These are phyloP conservation scores for Phytopythium helicoides DNA, from an alignment of 352 stramenopile species.

Conservation along the genomic window DNA sequence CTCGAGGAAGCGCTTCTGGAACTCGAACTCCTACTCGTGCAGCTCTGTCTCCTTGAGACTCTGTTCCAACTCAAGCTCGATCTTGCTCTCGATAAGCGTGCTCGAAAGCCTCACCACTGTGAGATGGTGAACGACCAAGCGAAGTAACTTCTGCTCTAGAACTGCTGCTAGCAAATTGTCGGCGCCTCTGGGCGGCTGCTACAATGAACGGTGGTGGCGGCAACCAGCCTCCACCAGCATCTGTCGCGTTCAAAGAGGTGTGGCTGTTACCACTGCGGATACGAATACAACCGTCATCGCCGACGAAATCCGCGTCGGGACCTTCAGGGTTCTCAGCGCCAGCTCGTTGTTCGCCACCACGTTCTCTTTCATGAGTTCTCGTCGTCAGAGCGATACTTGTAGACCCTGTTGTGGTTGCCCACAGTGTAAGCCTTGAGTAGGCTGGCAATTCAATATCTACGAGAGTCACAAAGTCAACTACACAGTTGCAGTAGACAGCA, in stretches of 20 bases:
- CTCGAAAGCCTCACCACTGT: constrained; percentile 51
- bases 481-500: constrained; percentile 83
- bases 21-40: constrained; percentile 75
- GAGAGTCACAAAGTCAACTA: constrained; percentile 11
- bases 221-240: no score
- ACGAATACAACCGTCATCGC: constrained; percentile 8
- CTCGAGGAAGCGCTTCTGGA: constrained; percentile 80
- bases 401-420: constrained; percentile 81
- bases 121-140: background rate
- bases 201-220: background rate
- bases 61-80: constrained; percentile 84
- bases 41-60: constrained; percentile 71
- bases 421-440: constrained; percentile 80
- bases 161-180: constrained; percentile 3
- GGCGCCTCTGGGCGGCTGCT: constrained; percentile 10
- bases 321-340: constrained; percentile 48
- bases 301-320: constrained; percentile 15
- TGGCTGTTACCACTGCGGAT: background rate
- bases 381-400: constrained; percentile 71
- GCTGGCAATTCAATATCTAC: constrained; percentile 67
- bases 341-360: constrained; percentile 58
- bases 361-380: constrained; percentile 67
- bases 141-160: no score
- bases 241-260: no score
- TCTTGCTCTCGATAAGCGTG: constrained; percentile 76